Percentiles rank a stretch among this genome's conserved stretches.
Evolutionary conservation across 2,329 filamentous ascomycete species (phyloP).

Genomic region (Phialophora expanda): DNA sequence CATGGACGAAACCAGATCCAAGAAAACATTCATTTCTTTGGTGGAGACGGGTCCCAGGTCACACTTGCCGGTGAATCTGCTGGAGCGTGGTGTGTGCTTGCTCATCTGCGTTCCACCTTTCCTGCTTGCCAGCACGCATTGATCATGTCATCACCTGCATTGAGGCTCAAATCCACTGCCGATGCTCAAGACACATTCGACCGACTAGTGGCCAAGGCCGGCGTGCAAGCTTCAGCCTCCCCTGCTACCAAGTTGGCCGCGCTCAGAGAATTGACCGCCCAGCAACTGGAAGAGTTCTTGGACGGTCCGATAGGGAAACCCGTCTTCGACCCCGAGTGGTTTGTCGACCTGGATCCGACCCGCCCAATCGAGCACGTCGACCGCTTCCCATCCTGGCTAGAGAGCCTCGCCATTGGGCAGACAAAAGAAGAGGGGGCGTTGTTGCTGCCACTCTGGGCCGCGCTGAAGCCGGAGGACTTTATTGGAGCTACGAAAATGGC

Average conservation of each 20-base stretch:
- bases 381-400: constrained; percentile 8
- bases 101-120: constrained; percentile 9
- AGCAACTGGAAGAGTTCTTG: constrained; percentile 2
- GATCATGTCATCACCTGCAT: constrained; percentile 15
- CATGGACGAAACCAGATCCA: constrained; percentile 37
- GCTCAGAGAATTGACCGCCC: constrained; percentile 15
- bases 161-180: background rate
- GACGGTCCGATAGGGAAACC: constrained; percentile 3
- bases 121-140: constrained; percentile 9
- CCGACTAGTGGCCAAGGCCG: constrained; percentile 3
- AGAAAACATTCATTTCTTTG: constrained; percentile 41
- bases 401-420: constrained; percentile 10
- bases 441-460: background rate
- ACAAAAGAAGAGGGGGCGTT: constrained; percentile 14
- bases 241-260: constrained; percentile 9
- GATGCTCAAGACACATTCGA: constrained; percentile 18
- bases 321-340: constrained; percentile 21
- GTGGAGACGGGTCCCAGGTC: constrained; percentile 42
- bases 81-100: constrained; percentile 33
- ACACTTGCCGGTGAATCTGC: constrained; percentile 43
- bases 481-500: background rate
- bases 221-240: background rate
- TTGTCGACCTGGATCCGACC: background rate
- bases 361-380: background rate
- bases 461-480: background rate